phyloP scores from a whole-genome alignment of 1,284 basidiomycete species.

The Austropuccinia psidii region DNA sequence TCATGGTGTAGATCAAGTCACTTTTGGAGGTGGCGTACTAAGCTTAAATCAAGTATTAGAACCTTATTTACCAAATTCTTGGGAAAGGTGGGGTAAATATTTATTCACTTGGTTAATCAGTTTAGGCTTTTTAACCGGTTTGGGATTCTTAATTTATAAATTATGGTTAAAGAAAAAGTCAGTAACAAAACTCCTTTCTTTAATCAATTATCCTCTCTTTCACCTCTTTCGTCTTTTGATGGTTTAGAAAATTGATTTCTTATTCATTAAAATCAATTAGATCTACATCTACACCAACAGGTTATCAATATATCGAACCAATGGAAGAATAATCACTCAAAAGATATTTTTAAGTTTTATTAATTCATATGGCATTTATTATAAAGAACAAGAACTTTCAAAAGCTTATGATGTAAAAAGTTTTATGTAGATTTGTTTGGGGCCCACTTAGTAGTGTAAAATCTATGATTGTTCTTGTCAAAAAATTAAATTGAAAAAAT shows the following conservation, averaged over 20 bases:
- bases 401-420: too few relatives aligned
- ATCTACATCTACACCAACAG: not conserved
- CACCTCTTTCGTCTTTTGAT: not conserved
- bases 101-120: not conserved
- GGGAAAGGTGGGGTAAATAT: not conserved
- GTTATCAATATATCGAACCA: not conserved
- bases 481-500: too few relatives aligned
- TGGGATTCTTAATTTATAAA: not conserved
- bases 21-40: not conserved
- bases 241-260: not conserved
- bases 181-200: not conserved
- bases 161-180: not conserved
- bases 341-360: too few relatives aligned
- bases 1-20: not conserved
- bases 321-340: conserved; percentile 15
- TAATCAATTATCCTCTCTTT: not conserved
- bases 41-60: not conserved
- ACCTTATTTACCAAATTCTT: not conserved
- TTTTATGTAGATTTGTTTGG: too few relatives aligned
- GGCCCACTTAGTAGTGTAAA: too few relatives aligned
- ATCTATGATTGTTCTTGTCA: too few relatives aligned
- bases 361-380: too few relatives aligned
- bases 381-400: too few relatives aligned
- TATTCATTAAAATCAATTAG: not conserved
- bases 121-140: not conserved